Conservation (phyloP, 1,139 yeast species). For the Pichia inconspicua region DNA sequence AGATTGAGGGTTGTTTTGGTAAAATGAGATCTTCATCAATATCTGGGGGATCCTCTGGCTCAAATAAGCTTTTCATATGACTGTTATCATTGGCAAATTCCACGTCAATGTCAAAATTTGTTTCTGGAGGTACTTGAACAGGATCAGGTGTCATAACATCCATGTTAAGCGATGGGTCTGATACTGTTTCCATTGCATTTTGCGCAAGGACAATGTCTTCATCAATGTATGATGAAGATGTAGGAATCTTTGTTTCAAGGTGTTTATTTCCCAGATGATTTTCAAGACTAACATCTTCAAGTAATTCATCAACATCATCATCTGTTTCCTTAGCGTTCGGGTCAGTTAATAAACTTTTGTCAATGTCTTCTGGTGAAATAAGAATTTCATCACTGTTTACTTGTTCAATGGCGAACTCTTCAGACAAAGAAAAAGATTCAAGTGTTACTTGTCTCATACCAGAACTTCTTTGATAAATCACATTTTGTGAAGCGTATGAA, state of each 20-base stretch:
- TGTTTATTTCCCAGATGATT: background rate
- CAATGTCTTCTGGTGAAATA: no score
- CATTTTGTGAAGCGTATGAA: slow-evolving; percentile 4
- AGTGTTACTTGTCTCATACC: slow-evolving; percentile 10
- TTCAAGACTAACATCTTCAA: background rate
- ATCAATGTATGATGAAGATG: background rate
- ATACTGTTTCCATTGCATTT: background rate
- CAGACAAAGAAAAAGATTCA: slow-evolving; percentile 9
- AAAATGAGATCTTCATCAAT: background rate
- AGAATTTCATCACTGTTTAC: background rate
- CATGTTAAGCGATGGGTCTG: background rate
- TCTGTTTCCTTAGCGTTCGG: no score
- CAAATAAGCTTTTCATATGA: background rate
- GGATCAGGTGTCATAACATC: background rate
- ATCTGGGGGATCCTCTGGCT: background rate
- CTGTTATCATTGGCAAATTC: no score
- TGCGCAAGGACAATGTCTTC: background rate
- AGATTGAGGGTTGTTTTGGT: background rate
- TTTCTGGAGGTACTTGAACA: background rate
- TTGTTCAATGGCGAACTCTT: background rate
- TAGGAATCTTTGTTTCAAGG: no score
- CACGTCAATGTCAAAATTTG: background rate
- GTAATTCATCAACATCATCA: background rate
- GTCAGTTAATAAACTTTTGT: no score
- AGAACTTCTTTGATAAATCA: slow-evolving; percentile 8